A percentile compares a stretch with the other conserved stretches of the same genome.
phyloP scores from a whole-genome alignment of 2,329 filamentous ascomycete genomes.

The Colletotrichum caudatum region DNA sequence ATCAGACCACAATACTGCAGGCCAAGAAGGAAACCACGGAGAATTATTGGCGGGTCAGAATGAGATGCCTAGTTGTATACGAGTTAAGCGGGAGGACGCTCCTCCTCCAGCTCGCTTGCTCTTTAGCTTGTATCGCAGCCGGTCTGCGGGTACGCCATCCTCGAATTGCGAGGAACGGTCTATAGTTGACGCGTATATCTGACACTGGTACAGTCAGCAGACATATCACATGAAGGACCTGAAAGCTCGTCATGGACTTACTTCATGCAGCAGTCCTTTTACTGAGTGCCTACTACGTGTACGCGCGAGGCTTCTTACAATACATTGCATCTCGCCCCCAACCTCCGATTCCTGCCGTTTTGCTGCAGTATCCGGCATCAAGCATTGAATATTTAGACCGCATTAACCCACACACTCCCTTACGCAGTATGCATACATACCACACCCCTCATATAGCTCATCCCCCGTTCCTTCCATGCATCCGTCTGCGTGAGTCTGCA shows the following conservation, averaged over 20 bases:
- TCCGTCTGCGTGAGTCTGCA: constrained; percentile 3
- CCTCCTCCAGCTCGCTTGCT: neutral
- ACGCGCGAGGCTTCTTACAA: neutral
- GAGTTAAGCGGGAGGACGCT: neutral
- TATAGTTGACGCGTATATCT: neutral
- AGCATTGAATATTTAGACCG: neutral
- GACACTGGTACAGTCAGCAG: neutral
- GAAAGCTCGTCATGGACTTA: neutral
- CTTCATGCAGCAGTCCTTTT: neutral
- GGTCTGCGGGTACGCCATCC: neutral
- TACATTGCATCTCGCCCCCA: constrained; percentile 10
- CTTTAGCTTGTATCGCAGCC: neutral
- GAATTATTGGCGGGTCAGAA: constrained; percentile 12
- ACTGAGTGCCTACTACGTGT: neutral
- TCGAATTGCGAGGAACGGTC: neutral
- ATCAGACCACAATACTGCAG: constrained; percentile 23
- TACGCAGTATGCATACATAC: neutral
- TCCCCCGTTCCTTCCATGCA: neutral
- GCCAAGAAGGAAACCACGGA: constrained; percentile 14
- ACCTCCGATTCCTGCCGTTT: constrained; percentile 3
- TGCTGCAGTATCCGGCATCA: neutral
- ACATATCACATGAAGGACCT: neutral
- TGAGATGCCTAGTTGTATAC: neutral
- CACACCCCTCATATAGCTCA: neutral
- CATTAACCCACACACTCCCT: neutral